A percentile compares a stretch with the other conserved stretches of the same genome.
phyloP scores from a whole-genome alignment of 148 eudicot species.

The Rhododendron kiyosumense region DNA sequence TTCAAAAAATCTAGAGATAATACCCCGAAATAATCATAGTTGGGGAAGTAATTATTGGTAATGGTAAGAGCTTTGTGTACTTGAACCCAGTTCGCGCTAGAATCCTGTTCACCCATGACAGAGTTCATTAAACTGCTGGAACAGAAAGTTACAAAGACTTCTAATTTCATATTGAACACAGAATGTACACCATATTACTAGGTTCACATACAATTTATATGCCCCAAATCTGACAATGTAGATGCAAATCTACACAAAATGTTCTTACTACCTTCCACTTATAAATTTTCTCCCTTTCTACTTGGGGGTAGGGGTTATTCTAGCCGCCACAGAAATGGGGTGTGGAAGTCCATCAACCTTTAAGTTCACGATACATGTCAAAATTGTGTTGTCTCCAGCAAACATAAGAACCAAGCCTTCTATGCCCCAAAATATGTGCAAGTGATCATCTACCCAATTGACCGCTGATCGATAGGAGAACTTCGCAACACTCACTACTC shows the following conservation, averaged over 20 bases:
- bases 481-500: not conserved
- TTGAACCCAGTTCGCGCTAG: not conserved
- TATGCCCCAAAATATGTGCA: not conserved
- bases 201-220: not conserved
- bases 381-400: not conserved
- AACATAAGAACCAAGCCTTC: slow-evolving; percentile 1
- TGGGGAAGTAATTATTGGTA: not conserved
- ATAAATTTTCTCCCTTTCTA: not conserved
- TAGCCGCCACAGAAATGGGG: not conserved
- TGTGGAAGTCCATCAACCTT: not conserved
- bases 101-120: not conserved
- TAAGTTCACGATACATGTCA: not conserved
- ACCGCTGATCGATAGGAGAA: not conserved
- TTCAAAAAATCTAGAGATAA: no score
- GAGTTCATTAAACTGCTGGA: not conserved
- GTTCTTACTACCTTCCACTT: not conserved
- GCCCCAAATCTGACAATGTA: not conserved
- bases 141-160: not conserved
- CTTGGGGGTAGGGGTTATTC: not conserved
- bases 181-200: not conserved
- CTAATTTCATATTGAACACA: not conserved
- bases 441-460: not conserved
- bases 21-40: not conserved
- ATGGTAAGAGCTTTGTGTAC: not conserved
- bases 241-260: not conserved